Evolutionary conservation across 2,329 filamentous ascomycete species (phyloP).

Genomic region (Calonectria naviculata): DNA sequence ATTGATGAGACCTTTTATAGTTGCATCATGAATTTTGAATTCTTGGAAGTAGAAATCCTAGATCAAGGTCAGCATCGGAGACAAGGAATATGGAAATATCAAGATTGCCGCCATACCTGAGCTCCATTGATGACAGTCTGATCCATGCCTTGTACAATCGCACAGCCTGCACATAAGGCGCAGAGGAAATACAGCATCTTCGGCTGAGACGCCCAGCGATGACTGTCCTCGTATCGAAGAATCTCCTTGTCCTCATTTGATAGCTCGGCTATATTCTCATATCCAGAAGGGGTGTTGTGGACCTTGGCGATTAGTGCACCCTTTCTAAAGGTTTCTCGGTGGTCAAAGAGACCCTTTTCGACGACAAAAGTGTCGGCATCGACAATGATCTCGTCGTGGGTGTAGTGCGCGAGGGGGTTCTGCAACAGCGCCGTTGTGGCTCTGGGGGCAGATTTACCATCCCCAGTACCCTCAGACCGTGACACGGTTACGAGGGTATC

Average conservation of each 20-base stretch:
- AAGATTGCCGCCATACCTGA: conserved; percentile 27
- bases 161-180: conserved; percentile 60
- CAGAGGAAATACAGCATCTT: conserved; percentile 56
- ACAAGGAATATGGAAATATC: background rate
- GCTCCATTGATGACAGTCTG: conserved; percentile 72
- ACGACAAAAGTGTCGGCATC: conserved; percentile 31
- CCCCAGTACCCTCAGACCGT: background rate
- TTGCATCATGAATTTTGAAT: conserved; percentile 46
- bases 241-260: conserved; percentile 47
- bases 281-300: conserved; percentile 36
- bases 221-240: conserved; percentile 58
- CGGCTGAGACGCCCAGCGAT: conserved; percentile 65
- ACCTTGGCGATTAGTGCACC: conserved; percentile 49
- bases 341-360: conserved; percentile 55
- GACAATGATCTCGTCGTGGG: conserved; percentile 28
- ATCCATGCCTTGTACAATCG: conserved; percentile 71
- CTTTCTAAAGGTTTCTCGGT: conserved; percentile 52
- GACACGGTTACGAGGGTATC: background rate
- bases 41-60: conserved; percentile 48
- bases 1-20: conserved; percentile 64
- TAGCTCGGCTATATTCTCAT: conserved; percentile 43
- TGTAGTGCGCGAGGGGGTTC: conserved; percentile 35
- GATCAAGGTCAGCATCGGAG: conserved; percentile 14
- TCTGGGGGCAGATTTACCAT: background rate
- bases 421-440: conserved; percentile 24